Evolutionary conservation across 148 eudicot genomes (phyloP).

Genomic region (Vaccinium vitisidaea): DNA sequence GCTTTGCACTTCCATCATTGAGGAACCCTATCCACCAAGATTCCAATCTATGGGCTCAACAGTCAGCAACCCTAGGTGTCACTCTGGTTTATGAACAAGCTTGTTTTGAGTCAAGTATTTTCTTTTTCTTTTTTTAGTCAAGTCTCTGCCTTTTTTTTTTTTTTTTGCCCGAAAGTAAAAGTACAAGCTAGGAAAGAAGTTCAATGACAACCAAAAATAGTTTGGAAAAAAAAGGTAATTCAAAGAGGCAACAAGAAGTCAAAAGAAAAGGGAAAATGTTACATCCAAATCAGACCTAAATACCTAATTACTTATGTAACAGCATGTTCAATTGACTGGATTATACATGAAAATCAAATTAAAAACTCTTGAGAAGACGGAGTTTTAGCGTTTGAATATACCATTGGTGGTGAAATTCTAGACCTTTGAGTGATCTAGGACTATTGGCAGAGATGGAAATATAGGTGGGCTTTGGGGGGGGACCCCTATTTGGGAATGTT

Average conservation of each 20-base stretch:
- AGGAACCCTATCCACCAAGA: constrained; percentile 13
- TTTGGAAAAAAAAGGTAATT: not conserved
- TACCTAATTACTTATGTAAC: not conserved
- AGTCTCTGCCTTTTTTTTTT: not conserved
- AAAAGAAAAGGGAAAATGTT: not conserved
- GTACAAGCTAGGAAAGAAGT: not conserved
- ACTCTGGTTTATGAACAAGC: not conserved
- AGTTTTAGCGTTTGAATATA: not conserved
- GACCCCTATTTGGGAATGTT: too few relatives aligned
- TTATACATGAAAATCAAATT: not conserved
- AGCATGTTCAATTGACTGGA: not conserved
- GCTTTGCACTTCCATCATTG: constrained; percentile 22
- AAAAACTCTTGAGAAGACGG: not conserved
- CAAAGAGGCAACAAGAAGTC: not conserved
- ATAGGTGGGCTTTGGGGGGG: too few relatives aligned
- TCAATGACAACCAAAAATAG: not conserved
- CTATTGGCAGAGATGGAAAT: too few relatives aligned
- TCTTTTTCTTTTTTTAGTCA: not conserved
- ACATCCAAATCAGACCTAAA: not conserved
- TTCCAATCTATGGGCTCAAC: constrained; percentile 9
- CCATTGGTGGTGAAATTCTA: not conserved
- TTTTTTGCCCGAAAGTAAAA: not conserved
- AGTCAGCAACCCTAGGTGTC: not conserved
- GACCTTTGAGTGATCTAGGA: too few relatives aligned
- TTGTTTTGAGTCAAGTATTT: not conserved